These are phyloP conservation scores for Glycine tomentella DNA, from an alignment of 306 rosid genomes.

Conservation along the genomic window DNA sequence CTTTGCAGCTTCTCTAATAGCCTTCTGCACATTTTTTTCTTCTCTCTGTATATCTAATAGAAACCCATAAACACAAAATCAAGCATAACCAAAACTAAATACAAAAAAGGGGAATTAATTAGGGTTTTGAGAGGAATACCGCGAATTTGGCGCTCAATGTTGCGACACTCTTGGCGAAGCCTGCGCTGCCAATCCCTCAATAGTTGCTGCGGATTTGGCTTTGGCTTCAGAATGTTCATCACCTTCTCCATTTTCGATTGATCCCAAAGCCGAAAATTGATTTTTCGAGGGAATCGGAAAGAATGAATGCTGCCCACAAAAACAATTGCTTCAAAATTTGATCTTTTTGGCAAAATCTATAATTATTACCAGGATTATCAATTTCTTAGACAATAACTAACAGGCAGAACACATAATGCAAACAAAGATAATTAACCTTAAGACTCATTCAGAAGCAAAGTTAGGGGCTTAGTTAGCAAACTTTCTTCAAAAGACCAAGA, in stretches of 20 bases:
- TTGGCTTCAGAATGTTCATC: constrained; percentile 77
- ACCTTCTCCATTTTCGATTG: constrained; percentile 70
- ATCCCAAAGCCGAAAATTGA: constrained; percentile 35
- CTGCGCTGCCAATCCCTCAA: constrained; percentile 87
- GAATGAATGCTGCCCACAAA: constrained; percentile 19
- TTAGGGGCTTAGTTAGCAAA: too few species aligned
- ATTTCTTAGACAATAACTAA: too few species aligned
- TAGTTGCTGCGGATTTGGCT: constrained; percentile 73
- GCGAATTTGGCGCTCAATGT: constrained; percentile 92
- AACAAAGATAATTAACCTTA: too few species aligned
- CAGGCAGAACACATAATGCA: too few species aligned
- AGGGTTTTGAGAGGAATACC: constrained; percentile 55
- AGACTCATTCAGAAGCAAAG: too few species aligned
- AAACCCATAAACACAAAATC: constrained; percentile 34
- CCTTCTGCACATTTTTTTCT: constrained; percentile 87
- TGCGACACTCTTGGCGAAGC: constrained; percentile 94
- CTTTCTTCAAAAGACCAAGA: too few species aligned
- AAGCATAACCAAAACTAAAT: not conserved
- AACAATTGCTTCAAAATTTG: constrained; percentile 6
- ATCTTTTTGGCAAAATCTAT: not conserved
- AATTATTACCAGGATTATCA: too few species aligned
- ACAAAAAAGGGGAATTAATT: not conserved
- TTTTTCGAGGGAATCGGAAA: constrained; percentile 28
- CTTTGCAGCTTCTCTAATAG: constrained; percentile 93
- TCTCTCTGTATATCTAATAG: constrained; percentile 85